A percentile compares a stretch with the other conserved stretches of the same genome.
These are phyloP conservation scores for Metarhizium sp. DNA, from an alignment of 2,329 filamentous ascomycete species.

Conservation along the genomic window DNA sequence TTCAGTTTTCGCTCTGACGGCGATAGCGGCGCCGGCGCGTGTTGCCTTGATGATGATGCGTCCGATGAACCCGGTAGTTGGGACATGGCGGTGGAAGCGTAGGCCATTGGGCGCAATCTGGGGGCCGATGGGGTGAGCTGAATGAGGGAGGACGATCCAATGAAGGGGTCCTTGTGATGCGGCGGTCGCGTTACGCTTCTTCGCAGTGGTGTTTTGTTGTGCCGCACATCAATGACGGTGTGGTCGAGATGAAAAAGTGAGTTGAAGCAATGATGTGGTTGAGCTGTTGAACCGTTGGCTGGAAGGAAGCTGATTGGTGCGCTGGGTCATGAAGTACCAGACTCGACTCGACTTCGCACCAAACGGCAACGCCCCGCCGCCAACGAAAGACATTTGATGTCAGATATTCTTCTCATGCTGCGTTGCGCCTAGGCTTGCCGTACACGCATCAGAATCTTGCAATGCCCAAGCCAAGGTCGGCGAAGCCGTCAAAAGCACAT, in stretches of 20 bases:
- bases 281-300: neutral
- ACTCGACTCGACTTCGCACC: neutral
- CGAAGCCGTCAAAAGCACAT: conserved; percentile 15
- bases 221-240: neutral
- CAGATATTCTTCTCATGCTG: neutral
- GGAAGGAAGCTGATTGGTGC: neutral
- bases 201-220: neutral
- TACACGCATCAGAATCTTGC: neutral
- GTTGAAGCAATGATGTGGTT: neutral
- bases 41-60: conserved; percentile 9
- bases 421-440: neutral
- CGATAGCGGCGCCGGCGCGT: conserved; percentile 25
- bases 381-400: neutral
- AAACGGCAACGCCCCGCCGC: neutral
- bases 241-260: neutral
- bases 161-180: neutral
- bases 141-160: neutral
- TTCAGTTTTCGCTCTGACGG: conserved; percentile 36
- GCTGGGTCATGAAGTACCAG: neutral
- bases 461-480: conserved; percentile 25
- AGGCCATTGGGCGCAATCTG: neutral
- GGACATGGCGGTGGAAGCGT: neutral
- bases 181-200: neutral
- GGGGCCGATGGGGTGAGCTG: neutral
- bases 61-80: conserved; percentile 5